phyloP scores from a whole-genome alignment of 2,329 filamentous ascomycete genomes.

The Colletotrichum sp. region DNA sequence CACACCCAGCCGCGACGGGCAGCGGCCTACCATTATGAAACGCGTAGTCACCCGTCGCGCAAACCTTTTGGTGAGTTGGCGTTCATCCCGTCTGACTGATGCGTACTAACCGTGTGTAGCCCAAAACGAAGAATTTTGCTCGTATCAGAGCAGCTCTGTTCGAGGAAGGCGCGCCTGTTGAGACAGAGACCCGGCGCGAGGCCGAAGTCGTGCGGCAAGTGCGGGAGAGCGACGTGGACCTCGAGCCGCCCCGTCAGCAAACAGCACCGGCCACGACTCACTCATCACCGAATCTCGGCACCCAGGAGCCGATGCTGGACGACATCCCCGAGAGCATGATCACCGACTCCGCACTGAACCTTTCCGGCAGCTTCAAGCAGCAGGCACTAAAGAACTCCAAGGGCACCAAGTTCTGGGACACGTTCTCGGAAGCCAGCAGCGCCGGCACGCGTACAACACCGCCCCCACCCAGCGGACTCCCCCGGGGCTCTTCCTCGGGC shows the following conservation, averaged over 20 bases:
- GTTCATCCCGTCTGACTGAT: background rate
- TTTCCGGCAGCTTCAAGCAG: constrained; percentile 75
- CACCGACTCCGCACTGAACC: constrained; percentile 52
- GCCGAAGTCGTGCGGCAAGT: constrained; percentile 96
- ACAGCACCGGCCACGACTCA: constrained; percentile 62
- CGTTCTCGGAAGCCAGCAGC: constrained; percentile 72
- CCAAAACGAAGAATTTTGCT: constrained; percentile 95
- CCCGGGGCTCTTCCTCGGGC: constrained; percentile 62
- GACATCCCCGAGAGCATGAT: constrained; percentile 75
- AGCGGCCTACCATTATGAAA: constrained; percentile 75
- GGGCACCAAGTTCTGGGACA: constrained; percentile 78
- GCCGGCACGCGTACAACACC: constrained; percentile 56
- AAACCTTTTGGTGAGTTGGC: constrained; percentile 77
- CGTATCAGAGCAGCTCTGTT: constrained; percentile 88
- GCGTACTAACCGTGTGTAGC: constrained; percentile 56
- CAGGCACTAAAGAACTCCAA: constrained; percentile 76
- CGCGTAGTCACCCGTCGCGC: constrained; percentile 85
- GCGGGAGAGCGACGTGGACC: constrained; percentile 81
- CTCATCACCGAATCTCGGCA: constrained; percentile 72
- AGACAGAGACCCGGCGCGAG: constrained; percentile 88
- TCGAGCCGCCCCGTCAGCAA: constrained; percentile 50
- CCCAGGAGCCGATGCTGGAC: constrained; percentile 65
- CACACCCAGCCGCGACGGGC: constrained; percentile 56
- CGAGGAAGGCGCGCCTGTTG: constrained; percentile 87
- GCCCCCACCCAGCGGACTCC: constrained; percentile 69